Conservation (phyloP, 345 rosid genomes). For the Erodium maritimum region DNA sequence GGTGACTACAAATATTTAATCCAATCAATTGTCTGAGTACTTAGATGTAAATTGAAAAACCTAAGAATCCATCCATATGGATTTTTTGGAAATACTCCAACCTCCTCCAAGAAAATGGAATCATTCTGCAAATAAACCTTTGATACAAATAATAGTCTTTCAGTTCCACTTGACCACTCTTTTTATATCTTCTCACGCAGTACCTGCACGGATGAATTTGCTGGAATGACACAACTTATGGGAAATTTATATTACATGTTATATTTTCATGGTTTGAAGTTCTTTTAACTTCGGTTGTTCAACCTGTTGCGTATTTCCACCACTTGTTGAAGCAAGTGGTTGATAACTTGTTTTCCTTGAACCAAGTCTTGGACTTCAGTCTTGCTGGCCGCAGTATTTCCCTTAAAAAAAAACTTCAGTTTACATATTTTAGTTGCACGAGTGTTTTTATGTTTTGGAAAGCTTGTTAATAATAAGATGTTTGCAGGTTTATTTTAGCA, state of each 20-base stretch:
- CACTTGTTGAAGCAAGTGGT: too few species aligned
- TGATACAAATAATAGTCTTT: neutral
- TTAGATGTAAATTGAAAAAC: neutral
- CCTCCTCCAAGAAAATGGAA: neutral
- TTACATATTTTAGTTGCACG: too few species aligned
- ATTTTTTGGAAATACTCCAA: neutral
- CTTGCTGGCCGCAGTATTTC: too few species aligned
- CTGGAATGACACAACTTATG: too few species aligned
- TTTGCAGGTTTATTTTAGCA: slow-evolving; percentile 58
- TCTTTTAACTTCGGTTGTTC: neutral
- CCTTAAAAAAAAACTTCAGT: too few species aligned
- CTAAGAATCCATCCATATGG: neutral
- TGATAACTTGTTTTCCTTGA: too few species aligned
- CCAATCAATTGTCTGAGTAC: neutral
- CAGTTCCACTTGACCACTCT: neutral
- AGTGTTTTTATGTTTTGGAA: too few species aligned
- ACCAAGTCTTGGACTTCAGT: too few species aligned
- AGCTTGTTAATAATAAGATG: slow-evolving; percentile 3
- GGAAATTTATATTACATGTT: too few species aligned
- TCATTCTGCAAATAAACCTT: neutral
- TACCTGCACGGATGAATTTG: neutral
- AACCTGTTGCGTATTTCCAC: too few species aligned
- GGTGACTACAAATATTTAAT: neutral
- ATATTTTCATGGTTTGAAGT: neutral
- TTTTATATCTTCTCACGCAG: neutral